Evolutionary conservation across 192 early-diverging fungal genomes (phyloP).

Genomic region (Gigaspora rosea): DNA sequence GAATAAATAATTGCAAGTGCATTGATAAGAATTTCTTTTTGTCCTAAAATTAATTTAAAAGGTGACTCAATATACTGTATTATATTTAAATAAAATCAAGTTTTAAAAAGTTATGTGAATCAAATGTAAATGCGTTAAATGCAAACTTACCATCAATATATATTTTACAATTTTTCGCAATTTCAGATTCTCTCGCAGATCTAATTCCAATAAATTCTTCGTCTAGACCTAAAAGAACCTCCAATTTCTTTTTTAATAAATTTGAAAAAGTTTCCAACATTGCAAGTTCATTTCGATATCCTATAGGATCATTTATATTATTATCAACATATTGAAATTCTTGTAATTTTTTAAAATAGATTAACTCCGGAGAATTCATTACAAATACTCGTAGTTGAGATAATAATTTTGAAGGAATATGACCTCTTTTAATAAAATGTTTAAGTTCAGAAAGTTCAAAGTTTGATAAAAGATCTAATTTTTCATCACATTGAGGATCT

Average conservation of each 20-base stretch:
- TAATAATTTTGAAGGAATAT: not conserved
- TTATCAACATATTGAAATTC: not conserved
- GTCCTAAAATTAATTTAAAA: not conserved
- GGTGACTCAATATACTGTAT: too few relatives aligned
- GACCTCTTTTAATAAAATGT: not conserved
- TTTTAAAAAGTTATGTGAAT: too few relatives aligned
- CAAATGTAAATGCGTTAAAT: too few relatives aligned
- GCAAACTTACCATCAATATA: constrained; percentile 1
- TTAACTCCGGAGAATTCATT: not conserved
- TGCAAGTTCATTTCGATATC: constrained; percentile 8
- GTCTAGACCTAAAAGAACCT: not conserved
- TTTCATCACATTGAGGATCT: not conserved
- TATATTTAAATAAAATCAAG: too few relatives aligned
- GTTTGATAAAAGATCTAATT: not conserved
- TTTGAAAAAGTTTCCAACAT: not conserved
- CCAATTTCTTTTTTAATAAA: not conserved
- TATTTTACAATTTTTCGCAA: not conserved
- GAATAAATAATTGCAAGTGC: not conserved
- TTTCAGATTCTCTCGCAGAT: not conserved
- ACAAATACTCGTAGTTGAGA: not conserved
- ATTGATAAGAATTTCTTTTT: constrained; percentile 1
- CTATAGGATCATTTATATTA: not conserved
- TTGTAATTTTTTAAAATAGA: not conserved
- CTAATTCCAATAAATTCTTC: not conserved
- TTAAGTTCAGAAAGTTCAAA: not conserved